These are phyloP conservation scores for Boechera retrofracta DNA, from an alignment of 345 rosid species.

Conservation along the genomic window DNA sequence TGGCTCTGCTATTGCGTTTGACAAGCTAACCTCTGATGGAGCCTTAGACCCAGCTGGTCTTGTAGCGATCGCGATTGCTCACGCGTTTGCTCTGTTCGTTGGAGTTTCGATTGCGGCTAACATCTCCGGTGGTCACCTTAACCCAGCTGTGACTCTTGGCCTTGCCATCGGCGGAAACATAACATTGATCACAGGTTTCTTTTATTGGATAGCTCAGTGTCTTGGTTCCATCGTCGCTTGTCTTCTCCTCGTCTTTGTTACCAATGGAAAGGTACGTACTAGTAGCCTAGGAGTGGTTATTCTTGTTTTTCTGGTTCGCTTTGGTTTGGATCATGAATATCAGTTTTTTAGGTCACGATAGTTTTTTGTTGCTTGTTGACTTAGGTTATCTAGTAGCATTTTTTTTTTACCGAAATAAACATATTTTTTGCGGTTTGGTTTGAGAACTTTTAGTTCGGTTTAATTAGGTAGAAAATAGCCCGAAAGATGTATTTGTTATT, in stretches of 20 bases:
- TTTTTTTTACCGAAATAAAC: background rate
- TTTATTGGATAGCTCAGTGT: conserved; percentile 89
- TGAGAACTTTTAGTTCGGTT: background rate
- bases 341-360: background rate
- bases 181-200: conserved; percentile 71
- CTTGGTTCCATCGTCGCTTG: conserved; percentile 87
- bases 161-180: conserved; percentile 88
- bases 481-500: background rate
- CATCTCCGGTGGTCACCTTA: conserved; percentile 89
- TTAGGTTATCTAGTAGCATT: background rate
- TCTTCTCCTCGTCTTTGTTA: conserved; percentile 72
- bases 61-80: conserved; percentile 87
- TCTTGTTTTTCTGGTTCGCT: background rate
- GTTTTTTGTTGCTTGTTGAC: background rate
- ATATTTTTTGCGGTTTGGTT: background rate
- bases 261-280: conserved; percentile 54
- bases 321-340: background rate
- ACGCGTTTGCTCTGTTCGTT: conserved; percentile 78
- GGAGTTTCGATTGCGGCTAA: conserved; percentile 84
- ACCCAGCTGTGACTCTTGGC: conserved; percentile 90
- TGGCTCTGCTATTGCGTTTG: conserved; percentile 83
- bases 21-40: conserved; percentile 76
- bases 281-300: background rate
- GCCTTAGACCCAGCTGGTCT: conserved; percentile 79
- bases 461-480: background rate